phyloP scores from a whole-genome alignment of 768 basidiomycete genomes.

The Pleurotus sapidus region DNA sequence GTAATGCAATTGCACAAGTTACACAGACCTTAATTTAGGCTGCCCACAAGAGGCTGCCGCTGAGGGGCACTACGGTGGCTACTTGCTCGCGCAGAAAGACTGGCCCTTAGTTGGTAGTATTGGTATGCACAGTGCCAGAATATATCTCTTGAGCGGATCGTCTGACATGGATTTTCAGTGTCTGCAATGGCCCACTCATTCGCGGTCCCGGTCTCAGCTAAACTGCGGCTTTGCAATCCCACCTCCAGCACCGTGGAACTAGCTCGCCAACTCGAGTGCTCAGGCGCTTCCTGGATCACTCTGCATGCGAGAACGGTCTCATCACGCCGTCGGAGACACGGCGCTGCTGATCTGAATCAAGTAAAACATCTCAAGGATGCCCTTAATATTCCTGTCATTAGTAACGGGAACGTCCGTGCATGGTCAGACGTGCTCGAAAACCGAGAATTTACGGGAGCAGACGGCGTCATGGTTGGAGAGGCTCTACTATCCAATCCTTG shows the following conservation, averaged over 20 bases:
- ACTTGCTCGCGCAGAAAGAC: conserved; percentile 69
- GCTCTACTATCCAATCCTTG: conserved; percentile 73
- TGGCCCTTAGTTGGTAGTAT: conserved; percentile 68
- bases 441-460: conserved; percentile 52
- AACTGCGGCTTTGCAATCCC: conserved; percentile 60
- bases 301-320: conserved; percentile 76
- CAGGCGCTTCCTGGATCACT: conserved; percentile 68
- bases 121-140: conserved; percentile 35
- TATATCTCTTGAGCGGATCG: neutral
- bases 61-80: conserved; percentile 70
- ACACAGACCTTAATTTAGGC: conserved; percentile 73
- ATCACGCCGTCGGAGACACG: conserved; percentile 64
- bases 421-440: conserved; percentile 58
- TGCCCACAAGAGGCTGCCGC: conserved; percentile 73
- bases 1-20: conserved; percentile 12
- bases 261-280: conserved; percentile 54
- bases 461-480: conserved; percentile 82
- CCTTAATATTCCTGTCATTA: conserved; percentile 58
- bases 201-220: conserved; percentile 61
- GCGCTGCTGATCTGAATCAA: conserved; percentile 63
- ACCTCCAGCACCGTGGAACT: conserved; percentile 51
- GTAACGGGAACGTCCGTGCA: conserved; percentile 75
- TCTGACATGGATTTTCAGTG: conserved; percentile 35
- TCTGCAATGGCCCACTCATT: conserved; percentile 62
- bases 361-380: conserved; percentile 53